A percentile compares a stretch with the other conserved stretches of the same genome.
These are phyloP conservation scores for Apocynum venetum DNA, from an alignment of 257 asterid species.

Conservation along the genomic window DNA sequence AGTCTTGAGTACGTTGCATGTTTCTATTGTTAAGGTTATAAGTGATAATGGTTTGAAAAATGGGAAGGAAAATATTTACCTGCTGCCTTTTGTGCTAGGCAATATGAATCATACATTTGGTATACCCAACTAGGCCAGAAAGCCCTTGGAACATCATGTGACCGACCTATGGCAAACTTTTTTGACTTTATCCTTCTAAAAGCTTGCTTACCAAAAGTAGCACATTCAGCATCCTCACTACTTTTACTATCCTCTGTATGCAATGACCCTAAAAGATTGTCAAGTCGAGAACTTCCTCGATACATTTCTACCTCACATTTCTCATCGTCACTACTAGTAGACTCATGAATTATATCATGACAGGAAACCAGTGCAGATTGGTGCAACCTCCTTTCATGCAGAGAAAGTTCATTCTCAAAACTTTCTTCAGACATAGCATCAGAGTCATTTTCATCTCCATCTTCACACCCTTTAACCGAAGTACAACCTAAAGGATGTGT, in stretches of 20 bases:
- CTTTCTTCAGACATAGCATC: constrained; percentile 86
- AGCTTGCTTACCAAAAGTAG: constrained; percentile 26
- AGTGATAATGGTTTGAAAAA: constrained; percentile 2
- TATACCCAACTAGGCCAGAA: constrained; percentile 97
- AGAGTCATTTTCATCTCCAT: constrained; percentile 61
- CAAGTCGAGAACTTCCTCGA: constrained; percentile 35
- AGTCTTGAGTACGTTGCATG: neutral
- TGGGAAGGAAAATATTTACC: constrained; percentile 33
- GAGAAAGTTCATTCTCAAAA: constrained; percentile 80
- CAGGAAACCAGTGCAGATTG: constrained; percentile 56
- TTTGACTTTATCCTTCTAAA: constrained; percentile 32
- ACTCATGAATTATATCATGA: constrained; percentile 44
- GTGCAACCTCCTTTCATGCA: constrained; percentile 71
- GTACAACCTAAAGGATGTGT: constrained; percentile 27
- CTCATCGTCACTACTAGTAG: constrained; percentile 75
- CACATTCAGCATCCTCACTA: constrained; percentile 35
- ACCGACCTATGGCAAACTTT: constrained; percentile 40
- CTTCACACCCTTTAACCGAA: constrained; percentile 25
- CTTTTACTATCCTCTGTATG: constrained; percentile 29
- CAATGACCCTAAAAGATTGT: constrained; percentile 33
- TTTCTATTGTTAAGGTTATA: neutral
- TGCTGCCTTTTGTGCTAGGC: constrained; percentile 85
- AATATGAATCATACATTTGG: constrained; percentile 76
- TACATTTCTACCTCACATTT: constrained; percentile 29
- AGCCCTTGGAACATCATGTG: constrained; percentile 72